Conservation (phyloP, 2,329 filamentous ascomycete species). For the Penicillium sp. region DNA sequence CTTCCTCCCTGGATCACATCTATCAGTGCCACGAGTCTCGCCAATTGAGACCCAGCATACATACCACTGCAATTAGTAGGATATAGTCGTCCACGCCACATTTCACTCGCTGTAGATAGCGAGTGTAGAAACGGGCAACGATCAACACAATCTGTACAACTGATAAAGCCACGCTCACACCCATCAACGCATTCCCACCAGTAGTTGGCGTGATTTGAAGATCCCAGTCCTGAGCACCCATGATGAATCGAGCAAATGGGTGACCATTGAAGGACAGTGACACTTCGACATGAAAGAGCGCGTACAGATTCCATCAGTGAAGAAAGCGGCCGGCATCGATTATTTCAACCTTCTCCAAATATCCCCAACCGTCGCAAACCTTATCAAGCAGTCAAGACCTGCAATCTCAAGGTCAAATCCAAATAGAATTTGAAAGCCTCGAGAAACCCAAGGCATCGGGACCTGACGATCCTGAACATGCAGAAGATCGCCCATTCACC, state of each 20-base stretch:
- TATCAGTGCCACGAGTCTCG: neutral
- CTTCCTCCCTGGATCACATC: conserved; percentile 12
- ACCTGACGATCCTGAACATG: too few species aligned
- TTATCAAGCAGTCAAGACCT: too few species aligned
- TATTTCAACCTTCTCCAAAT: too few species aligned
- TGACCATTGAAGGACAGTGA: neutral
- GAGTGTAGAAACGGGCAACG: conserved; percentile 20
- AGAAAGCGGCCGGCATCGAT: too few species aligned
- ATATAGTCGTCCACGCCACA: conserved; percentile 21
- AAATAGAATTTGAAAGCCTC: too few species aligned
- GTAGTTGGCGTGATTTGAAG: neutral
- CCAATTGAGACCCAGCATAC: neutral
- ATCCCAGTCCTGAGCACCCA: neutral
- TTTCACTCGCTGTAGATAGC: conserved; percentile 16
- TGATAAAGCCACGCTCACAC: conserved; percentile 14
- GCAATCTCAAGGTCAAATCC: too few species aligned
- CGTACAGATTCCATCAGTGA: too few species aligned
- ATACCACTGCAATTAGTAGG: conserved; percentile 21
- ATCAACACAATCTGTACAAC: conserved; percentile 20
- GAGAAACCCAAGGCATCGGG: too few species aligned
- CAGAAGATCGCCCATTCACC: too few species aligned
- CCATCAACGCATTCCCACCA: conserved; percentile 15
- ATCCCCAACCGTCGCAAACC: too few species aligned
- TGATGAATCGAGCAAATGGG: neutral
- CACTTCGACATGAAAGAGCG: too few species aligned